Conservation (phyloP, 2,329 filamentous ascomycete species). For the Alternaria hordeiaustralica region DNA sequence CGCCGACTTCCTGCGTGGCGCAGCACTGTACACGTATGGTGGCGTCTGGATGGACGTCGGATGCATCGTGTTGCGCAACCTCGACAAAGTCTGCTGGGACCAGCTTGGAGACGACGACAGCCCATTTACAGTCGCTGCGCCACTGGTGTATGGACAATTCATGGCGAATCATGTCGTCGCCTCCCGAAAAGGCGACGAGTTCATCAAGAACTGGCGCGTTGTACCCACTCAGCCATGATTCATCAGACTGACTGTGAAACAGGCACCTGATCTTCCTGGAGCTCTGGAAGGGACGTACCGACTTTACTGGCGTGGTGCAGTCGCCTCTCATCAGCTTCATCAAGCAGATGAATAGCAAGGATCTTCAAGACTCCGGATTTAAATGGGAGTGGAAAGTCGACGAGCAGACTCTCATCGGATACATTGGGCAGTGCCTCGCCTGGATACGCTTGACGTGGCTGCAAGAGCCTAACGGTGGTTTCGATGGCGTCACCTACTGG, state of each 20-base stretch:
- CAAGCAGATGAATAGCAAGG: conserved; percentile 29
- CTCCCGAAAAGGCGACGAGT: conserved; percentile 50
- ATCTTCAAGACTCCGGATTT: conserved; percentile 28
- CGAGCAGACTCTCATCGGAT: conserved; percentile 44
- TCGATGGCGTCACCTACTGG: conserved; percentile 41
- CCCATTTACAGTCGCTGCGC: conserved; percentile 40
- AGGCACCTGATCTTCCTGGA: conserved; percentile 38
- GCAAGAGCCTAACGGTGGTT: conserved; percentile 39
- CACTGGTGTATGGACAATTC: conserved; percentile 32
- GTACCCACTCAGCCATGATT: conserved; percentile 20
- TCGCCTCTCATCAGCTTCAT: conserved; percentile 36
- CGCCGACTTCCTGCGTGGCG: conserved; percentile 57
- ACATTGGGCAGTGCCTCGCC: conserved; percentile 49
- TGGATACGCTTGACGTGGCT: conserved; percentile 46
- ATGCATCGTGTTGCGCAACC: conserved; percentile 45
- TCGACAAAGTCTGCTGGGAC: conserved; percentile 52
- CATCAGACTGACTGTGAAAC: background rate
- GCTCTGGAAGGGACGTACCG: conserved; percentile 28
- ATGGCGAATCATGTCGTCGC: conserved; percentile 55
- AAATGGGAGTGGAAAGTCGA: conserved; percentile 45
- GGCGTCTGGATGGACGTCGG: conserved; percentile 54
- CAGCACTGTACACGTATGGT: conserved; percentile 49
- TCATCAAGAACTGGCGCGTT: conserved; percentile 57
- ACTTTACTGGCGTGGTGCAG: conserved; percentile 25
- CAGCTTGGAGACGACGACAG: conserved; percentile 47